Evolutionary conservation across 225 moss, liverwort and hornwort species (phyloP).

Genomic region (Climacium dendroides): DNA sequence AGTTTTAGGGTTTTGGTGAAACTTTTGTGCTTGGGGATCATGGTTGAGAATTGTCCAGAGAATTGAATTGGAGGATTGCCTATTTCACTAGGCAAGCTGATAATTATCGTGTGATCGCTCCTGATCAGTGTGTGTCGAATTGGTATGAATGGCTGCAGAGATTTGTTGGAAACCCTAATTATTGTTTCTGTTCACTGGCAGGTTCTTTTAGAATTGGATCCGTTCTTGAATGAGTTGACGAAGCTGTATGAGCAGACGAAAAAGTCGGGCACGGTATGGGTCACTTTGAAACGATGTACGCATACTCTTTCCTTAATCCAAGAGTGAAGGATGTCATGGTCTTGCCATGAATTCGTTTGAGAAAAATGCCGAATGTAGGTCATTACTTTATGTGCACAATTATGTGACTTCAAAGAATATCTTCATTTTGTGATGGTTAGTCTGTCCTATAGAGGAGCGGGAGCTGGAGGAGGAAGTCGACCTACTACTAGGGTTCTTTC

Average conservation of each 20-base stretch:
- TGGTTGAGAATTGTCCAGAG: background rate
- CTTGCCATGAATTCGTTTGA: background rate
- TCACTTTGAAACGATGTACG: constrained; percentile 76
- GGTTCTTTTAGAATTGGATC: constrained; percentile 81
- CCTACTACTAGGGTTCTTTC: background rate
- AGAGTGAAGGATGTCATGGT: background rate
- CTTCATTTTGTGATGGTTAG: background rate
- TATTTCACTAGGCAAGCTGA: background rate
- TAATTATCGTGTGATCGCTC: background rate
- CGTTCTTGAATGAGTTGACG: constrained; percentile 81
- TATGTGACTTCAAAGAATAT: background rate
- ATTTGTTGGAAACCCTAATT: background rate
- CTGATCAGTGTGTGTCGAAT: background rate
- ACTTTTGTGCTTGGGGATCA: background rate
- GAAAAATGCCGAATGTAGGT: background rate
- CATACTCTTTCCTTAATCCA: background rate
- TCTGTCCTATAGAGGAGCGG: background rate
- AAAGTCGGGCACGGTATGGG: constrained; percentile 70
- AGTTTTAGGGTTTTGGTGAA: background rate
- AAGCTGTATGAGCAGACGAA: constrained; percentile 71
- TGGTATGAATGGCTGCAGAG: background rate
- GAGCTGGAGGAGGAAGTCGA: background rate
- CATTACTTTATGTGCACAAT: background rate
- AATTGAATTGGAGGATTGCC: background rate
- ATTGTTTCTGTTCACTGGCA: background rate